phyloP scores from a whole-genome alignment of 2,329 filamentous ascomycete genomes.

The Meredithiella fracta region DNA sequence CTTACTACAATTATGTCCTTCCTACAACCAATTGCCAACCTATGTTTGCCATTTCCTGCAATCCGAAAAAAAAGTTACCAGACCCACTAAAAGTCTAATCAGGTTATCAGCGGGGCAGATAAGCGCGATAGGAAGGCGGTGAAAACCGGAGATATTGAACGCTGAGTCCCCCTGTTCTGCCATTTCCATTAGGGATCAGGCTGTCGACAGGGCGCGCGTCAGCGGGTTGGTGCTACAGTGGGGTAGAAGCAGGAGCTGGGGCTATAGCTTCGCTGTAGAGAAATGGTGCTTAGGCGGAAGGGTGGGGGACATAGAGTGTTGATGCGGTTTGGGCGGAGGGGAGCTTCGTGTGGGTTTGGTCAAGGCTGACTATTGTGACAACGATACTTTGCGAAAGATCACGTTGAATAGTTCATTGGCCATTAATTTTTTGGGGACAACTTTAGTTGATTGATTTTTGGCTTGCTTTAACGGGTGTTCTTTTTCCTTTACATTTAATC shows the following conservation, averaged over 20 bases:
- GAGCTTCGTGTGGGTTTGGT: neutral
- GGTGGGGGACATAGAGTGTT: slow-evolving; percentile 4
- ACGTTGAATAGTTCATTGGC: neutral
- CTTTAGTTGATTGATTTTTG: neutral
- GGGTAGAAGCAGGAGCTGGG: neutral
- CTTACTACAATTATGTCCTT: neutral
- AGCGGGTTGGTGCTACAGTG: slow-evolving; percentile 11
- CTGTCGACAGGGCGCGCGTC: slow-evolving; percentile 14
- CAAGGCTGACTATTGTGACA: slow-evolving; percentile 12
- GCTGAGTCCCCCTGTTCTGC: neutral
- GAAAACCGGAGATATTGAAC: slow-evolving; percentile 20
- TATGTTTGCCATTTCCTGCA: slow-evolving; percentile 7
- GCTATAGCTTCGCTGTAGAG: slow-evolving; percentile 13
- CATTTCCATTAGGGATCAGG: slow-evolving; percentile 5
- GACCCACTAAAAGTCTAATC: slow-evolving; percentile 14
- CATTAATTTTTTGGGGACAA: neutral
- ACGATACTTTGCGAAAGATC: slow-evolving; percentile 3
- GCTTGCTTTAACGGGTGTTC: neutral
- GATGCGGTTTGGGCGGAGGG: no score
- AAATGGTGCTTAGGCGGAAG: slow-evolving; percentile 11
- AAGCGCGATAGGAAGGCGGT: slow-evolving; percentile 19
- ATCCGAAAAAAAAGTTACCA: slow-evolving; percentile 14
- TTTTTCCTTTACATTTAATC: neutral
- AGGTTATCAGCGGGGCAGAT: slow-evolving; percentile 14
- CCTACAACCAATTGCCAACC: neutral